Percentiles rank a stretch among this genome's conserved stretches.
These are phyloP conservation scores for Spizellomyces punctatus DNA, from an alignment of 192 early-diverging fungal genomes.

Conservation along the genomic window DNA sequence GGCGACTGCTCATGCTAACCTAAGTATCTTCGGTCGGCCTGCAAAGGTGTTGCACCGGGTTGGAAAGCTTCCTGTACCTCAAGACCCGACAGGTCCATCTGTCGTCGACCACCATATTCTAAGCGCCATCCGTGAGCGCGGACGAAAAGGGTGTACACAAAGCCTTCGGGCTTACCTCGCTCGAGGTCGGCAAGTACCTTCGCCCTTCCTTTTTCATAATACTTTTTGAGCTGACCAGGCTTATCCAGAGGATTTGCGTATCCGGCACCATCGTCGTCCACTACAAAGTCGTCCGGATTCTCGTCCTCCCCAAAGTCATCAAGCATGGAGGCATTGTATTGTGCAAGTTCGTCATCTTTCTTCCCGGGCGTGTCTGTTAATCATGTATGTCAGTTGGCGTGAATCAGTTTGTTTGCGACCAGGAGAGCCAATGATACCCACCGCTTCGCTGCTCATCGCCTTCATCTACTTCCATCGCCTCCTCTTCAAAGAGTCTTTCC, in stretches of 20 bases:
- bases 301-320: conserved; percentile 44
- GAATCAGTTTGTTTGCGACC: conserved; percentile 7
- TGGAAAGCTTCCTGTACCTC: conserved; percentile 76
- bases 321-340: conserved; percentile 12
- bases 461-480: conserved; percentile 12
- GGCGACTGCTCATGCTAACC: conserved; percentile 12
- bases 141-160: neutral
- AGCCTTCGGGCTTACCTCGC: neutral
- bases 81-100: conserved; percentile 4
- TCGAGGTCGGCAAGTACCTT: conserved; percentile 20
- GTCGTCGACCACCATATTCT: conserved; percentile 5
- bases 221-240: conserved; percentile 27
- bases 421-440: neutral
- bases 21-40: conserved; percentile 41
- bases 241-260: conserved; percentile 56
- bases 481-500: conserved; percentile 49
- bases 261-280: conserved; percentile 82
- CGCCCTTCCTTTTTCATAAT: conserved; percentile 35
- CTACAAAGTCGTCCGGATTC: conserved; percentile 82
- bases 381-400: no score
- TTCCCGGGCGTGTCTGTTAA: no score
- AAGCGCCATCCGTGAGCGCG: neutral
- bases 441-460: neutral
- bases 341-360: conserved; percentile 12
- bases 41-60: conserved; percentile 75